Percentiles rank a stretch among this genome's conserved stretches.
phyloP scores from a whole-genome alignment of 1,284 basidiomycete species.

The Papiliotrema fonsecae region DNA sequence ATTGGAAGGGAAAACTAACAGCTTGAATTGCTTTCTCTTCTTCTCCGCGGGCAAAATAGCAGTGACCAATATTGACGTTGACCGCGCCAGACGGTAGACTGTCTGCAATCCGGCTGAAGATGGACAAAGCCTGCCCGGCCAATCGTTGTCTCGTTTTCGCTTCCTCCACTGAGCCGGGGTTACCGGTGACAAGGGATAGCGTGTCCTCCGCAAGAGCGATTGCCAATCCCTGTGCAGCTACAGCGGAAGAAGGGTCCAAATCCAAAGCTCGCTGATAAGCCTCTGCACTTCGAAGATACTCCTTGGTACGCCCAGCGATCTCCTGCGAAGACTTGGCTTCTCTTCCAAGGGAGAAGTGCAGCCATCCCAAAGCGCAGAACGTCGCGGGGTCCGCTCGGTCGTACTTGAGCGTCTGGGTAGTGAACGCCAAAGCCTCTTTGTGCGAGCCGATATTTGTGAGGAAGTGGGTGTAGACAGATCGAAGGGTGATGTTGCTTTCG shows the following conservation, averaged over 20 bases:
- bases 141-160: constrained; percentile 58
- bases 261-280: constrained; percentile 84
- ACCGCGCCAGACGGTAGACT: constrained; percentile 77
- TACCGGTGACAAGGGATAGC: constrained; percentile 52
- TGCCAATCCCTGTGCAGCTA: constrained; percentile 87
- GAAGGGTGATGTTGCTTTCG: constrained; percentile 46
- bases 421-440: constrained; percentile 76
- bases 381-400: constrained; percentile 85
- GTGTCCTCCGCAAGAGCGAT: constrained; percentile 88
- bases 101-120: constrained; percentile 84
- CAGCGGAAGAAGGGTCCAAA: constrained; percentile 73
- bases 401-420: constrained; percentile 73
- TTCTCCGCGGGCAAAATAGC: constrained; percentile 83
- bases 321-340: constrained; percentile 53
- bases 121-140: constrained; percentile 73
- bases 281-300: constrained; percentile 76
- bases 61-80: constrained; percentile 91
- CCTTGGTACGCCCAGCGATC: constrained; percentile 65
- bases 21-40: constrained; percentile 90
- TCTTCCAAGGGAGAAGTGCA: constrained; percentile 75
- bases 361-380: constrained; percentile 78
- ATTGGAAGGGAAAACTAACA: constrained; percentile 54
- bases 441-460: constrained; percentile 56
- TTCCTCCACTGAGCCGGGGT: constrained; percentile 55
- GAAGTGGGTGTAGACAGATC: constrained; percentile 80